Evolutionary conservation across 2,329 filamentous ascomycete species (phyloP).

Genomic region (Stachybotrys chartarum): DNA sequence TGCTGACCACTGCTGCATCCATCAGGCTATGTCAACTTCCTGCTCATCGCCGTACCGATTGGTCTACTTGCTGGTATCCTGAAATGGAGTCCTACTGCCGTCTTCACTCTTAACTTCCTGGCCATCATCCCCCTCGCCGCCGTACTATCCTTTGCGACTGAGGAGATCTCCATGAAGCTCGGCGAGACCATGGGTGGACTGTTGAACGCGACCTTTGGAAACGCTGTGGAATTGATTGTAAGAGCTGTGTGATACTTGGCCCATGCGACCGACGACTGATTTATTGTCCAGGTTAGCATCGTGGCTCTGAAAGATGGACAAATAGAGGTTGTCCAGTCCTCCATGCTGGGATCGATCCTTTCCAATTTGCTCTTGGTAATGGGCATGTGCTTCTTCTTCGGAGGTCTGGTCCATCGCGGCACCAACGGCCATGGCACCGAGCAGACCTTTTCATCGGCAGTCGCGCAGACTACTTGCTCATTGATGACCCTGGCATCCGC

Average conservation of each 20-base stretch:
- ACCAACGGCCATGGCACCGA: constrained; percentile 52
- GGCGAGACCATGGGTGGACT: constrained; percentile 69
- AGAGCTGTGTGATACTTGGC: constrained; percentile 12
- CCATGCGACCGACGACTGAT: not conserved
- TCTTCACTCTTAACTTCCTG: constrained; percentile 74
- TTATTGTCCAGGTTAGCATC: constrained; percentile 67
- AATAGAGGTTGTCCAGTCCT: constrained; percentile 94
- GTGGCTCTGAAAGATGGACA: constrained; percentile 79
- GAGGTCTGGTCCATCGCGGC: constrained; percentile 57
- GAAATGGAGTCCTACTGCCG: constrained; percentile 56
- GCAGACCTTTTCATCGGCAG: constrained; percentile 67
- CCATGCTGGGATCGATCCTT: constrained; percentile 92
- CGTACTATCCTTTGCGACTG: constrained; percentile 69
- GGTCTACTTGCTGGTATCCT: constrained; percentile 61
- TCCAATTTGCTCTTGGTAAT: constrained; percentile 88
- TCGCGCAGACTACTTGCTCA: constrained; percentile 70
- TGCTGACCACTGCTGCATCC: not conserved
- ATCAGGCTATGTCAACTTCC: constrained; percentile 57
- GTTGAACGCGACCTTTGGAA: constrained; percentile 72
- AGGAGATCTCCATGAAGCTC: constrained; percentile 65
- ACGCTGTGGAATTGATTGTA: constrained; percentile 74
- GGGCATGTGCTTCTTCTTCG: constrained; percentile 73
- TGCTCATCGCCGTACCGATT: constrained; percentile 66
- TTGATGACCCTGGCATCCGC: constrained; percentile 71
- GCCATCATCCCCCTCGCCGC: constrained; percentile 72